Evolutionary conservation across 2,329 filamentous ascomycete genomes (phyloP).

Genomic region (Colletotrichum ledebouriae): DNA sequence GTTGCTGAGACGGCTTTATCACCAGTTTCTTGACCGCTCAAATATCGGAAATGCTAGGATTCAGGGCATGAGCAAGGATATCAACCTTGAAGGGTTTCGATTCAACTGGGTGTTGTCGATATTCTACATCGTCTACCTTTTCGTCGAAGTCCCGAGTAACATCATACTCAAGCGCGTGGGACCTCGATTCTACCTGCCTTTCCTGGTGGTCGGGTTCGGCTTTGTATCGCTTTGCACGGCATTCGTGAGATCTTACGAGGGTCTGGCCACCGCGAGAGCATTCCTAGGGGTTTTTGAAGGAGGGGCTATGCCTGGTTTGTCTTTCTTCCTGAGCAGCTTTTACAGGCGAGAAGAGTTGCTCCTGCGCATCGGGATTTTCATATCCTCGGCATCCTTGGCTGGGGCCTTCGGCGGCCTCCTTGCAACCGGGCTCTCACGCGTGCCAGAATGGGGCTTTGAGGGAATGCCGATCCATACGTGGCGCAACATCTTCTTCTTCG

Average conservation of each 20-base stretch:
- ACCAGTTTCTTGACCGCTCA: conserved; percentile 49
- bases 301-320: conserved; percentile 69
- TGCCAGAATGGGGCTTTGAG: conserved; percentile 65
- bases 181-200: conserved; percentile 65
- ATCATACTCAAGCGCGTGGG: conserved; percentile 67
- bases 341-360: conserved; percentile 69
- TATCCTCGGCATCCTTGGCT: conserved; percentile 67
- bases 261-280: conserved; percentile 61
- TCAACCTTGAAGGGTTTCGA: conserved; percentile 61
- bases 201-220: conserved; percentile 68
- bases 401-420: conserved; percentile 70
- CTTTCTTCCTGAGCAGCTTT: conserved; percentile 68
- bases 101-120: conserved; percentile 71
- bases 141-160: conserved; percentile 69
- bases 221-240: conserved; percentile 67
- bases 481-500: conserved; percentile 75
- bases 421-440: conserved; percentile 63
- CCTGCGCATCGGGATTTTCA: conserved; percentile 68
- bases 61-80: conserved; percentile 63
- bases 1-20: neutral
- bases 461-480: conserved; percentile 61
- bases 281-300: conserved; percentile 69
- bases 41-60: conserved; percentile 70
- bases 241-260: conserved; percentile 62
- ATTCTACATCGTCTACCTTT: conserved; percentile 70